Evolutionary conservation across 2,329 filamentous ascomycete genomes (phyloP).

Genomic region (Aspergillus sp.): DNA sequence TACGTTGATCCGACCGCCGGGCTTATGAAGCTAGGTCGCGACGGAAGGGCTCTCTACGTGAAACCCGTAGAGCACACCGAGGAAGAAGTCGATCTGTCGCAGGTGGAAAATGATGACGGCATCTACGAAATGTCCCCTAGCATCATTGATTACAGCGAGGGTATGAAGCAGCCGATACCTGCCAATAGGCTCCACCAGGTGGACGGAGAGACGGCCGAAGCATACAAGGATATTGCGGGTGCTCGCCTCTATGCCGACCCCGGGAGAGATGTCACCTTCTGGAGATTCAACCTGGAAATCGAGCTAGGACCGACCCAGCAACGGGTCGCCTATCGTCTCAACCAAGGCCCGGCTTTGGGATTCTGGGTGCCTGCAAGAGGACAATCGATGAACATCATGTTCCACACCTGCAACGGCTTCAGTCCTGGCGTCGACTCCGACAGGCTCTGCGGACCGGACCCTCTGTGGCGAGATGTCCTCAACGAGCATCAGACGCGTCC

Average conservation of each 20-base stretch:
- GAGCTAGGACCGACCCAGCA: conserved; percentile 77
- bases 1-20: conserved; percentile 89
- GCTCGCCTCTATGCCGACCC: conserved; percentile 79
- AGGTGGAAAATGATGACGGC: conserved; percentile 75
- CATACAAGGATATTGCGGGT: conserved; percentile 80
- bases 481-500: conserved; percentile 88
- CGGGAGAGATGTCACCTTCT: conserved; percentile 89
- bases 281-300: conserved; percentile 93
- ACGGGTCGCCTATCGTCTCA: conserved; percentile 93
- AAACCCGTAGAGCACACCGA: conserved; percentile 84
- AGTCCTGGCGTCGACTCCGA: conserved; percentile 75
- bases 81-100: conserved; percentile 74
- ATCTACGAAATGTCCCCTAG: conserved; percentile 69
- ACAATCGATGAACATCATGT: conserved; percentile 97
- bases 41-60: conserved; percentile 83
- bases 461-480: conserved; percentile 92
- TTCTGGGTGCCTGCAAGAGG: conserved; percentile 91
- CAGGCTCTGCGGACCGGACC: conserved; percentile 86
- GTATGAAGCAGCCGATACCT: conserved; percentile 43
- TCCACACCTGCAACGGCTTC: conserved; percentile 97
- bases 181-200: conserved; percentile 45
- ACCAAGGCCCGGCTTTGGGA: conserved; percentile 78
- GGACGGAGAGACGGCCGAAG: conserved; percentile 78
- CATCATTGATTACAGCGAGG: conserved; percentile 41
- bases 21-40: conserved; percentile 78